These are phyloP conservation scores for Artemisia annua DNA, from an alignment of 129 eudicot species.

Conservation along the genomic window DNA sequence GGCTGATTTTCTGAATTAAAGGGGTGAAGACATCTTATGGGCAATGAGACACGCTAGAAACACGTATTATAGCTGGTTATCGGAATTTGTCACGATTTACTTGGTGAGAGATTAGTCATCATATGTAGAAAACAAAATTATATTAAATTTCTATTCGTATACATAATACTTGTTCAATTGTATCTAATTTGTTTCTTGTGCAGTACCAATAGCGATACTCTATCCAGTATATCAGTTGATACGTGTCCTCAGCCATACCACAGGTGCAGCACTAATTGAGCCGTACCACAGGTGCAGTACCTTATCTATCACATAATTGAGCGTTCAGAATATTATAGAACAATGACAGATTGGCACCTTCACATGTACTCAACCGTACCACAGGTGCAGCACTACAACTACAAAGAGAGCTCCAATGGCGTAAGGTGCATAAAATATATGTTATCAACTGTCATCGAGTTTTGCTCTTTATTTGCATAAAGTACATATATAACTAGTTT, in stretches of 20 bases:
- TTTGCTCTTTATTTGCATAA: background rate
- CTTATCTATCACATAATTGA: conserved; percentile 13
- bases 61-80: background rate
- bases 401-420: no score
- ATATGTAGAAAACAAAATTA: background rate
- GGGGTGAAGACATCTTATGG: background rate
- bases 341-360: background rate
- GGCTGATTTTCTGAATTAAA: background rate
- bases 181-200: background rate
- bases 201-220: background rate
- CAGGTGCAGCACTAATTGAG: no score
- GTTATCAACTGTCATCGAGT: background rate
- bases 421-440: background rate
- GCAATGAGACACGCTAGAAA: background rate
- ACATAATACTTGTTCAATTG: no score
- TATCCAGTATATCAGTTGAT: background rate
- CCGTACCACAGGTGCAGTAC: no score
- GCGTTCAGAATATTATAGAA: background rate
- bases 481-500: background rate
- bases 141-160: background rate
- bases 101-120: background rate
- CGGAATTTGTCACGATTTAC: background rate
- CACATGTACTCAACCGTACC: no score
- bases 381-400: no score
- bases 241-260: no score